Evolutionary conservation across 495 filamentous ascomycete species (phyloP).

Genomic region (Baudoinia panamericana): DNA sequence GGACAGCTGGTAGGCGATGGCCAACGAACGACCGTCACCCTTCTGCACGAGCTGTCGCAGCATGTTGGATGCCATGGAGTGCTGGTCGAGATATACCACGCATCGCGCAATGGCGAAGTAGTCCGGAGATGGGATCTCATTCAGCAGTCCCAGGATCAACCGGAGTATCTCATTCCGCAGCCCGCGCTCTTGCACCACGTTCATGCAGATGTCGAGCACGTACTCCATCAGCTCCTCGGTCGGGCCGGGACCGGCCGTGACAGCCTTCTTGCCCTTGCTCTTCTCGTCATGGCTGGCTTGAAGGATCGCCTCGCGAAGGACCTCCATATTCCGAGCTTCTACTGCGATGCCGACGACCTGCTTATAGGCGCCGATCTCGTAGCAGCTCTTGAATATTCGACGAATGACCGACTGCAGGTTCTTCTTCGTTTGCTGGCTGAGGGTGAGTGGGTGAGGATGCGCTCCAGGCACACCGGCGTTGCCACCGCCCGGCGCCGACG

Average conservation of each 20-base stretch:
- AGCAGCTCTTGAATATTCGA: slow-evolving; percentile 81
- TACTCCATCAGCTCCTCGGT: slow-evolving; percentile 96
- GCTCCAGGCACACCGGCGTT: slow-evolving; percentile 41
- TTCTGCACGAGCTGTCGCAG: slow-evolving; percentile 69
- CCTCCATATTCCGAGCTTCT: slow-evolving; percentile 83
- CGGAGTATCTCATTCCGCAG: slow-evolving; percentile 75
- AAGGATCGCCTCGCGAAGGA: slow-evolving; percentile 76
- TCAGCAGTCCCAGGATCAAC: slow-evolving; percentile 75
- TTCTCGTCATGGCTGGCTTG: slow-evolving; percentile 69
- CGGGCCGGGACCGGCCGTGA: slow-evolving; percentile 19
- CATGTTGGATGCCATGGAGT: slow-evolving; percentile 80
- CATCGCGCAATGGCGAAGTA: slow-evolving; percentile 98
- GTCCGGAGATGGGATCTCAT: slow-evolving; percentile 78
- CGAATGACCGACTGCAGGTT: slow-evolving; percentile 73
- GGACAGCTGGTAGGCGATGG: slow-evolving; percentile 90
- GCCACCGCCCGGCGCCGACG: slow-evolving; percentile 39
- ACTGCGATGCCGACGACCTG: slow-evolving; percentile 98
- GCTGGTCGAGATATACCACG: slow-evolving; percentile 88
- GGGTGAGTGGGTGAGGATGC: slow-evolving; percentile 41
- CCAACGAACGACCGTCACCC: slow-evolving; percentile 60
- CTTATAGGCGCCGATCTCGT: slow-evolving; percentile 72
- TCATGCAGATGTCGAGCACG: slow-evolving; percentile 90
- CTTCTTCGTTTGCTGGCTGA: slow-evolving; percentile 46
- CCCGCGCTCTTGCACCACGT: slow-evolving; percentile 83
- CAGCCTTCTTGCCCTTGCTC: slow-evolving; percentile 41